Evolutionary conservation across 352 stramenopile genomes (phyloP).

Genomic region (Globisporangium polare): DNA sequence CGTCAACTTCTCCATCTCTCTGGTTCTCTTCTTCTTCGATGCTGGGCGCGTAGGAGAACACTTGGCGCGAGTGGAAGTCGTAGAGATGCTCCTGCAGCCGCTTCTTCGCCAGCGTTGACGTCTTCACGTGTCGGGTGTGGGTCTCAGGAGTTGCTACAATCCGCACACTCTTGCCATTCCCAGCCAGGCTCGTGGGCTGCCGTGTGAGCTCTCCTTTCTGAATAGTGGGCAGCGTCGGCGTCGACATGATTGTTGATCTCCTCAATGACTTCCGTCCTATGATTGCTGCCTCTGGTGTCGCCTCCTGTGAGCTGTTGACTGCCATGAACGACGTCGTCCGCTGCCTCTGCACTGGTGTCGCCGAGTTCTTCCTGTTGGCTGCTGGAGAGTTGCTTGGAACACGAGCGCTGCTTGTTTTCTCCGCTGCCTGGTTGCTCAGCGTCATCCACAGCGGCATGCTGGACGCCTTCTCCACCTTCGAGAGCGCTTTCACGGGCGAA

Average conservation of each 20-base stretch:
- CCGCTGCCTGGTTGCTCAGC: slow-evolving; percentile 10
- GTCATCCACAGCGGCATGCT: slow-evolving; percentile 22
- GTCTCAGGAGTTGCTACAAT: neutral
- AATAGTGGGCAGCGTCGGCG: neutral
- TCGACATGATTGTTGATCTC: slow-evolving; percentile 8
- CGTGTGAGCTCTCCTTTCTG: neutral
- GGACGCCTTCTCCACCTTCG: neutral
- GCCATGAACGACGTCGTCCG: neutral
- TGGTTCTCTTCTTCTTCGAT: slow-evolving; percentile 9
- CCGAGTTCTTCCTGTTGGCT: neutral
- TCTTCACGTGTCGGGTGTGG: neutral
- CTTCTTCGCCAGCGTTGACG: slow-evolving; percentile 22
- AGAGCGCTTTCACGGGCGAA: slow-evolving; percentile 19
- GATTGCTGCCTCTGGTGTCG: neutral
- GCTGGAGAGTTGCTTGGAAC: neutral
- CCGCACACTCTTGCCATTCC: neutral
- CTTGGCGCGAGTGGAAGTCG: slow-evolving; percentile 52
- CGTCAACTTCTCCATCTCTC: neutral
- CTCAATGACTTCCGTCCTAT: neutral
- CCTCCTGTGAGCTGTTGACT: neutral
- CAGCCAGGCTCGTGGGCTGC: neutral
- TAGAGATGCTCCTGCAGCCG: slow-evolving; percentile 48
- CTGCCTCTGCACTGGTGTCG: neutral
- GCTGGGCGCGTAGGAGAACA: slow-evolving; percentile 42
- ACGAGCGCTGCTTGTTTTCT: neutral